Conservation (phyloP, 2,329 filamentous ascomycete genomes). For the Calonectria crousiana region DNA sequence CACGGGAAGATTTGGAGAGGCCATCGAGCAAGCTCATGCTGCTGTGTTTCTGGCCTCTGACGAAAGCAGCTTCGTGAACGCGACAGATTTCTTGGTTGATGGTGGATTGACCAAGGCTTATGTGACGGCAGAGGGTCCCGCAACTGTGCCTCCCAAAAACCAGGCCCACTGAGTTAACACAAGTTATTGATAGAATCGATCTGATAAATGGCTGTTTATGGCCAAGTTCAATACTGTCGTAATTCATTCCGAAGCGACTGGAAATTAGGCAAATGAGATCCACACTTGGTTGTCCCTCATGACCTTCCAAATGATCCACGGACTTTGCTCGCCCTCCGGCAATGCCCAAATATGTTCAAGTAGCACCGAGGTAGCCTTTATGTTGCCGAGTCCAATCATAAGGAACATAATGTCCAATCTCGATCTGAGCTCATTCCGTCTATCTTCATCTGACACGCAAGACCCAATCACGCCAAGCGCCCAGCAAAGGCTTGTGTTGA, state of each 20-base stretch:
- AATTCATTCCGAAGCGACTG: not conserved
- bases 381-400: not conserved
- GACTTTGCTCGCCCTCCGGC: not conserved
- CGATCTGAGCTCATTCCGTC: not conserved
- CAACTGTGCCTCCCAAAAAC: slow-evolving; percentile 67
- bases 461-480: not conserved
- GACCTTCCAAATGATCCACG: not conserved
- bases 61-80: slow-evolving; percentile 91
- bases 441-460: not conserved
- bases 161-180: slow-evolving; percentile 56
- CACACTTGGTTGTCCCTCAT: not conserved
- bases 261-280: not conserved
- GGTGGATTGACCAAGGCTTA: slow-evolving; percentile 97
- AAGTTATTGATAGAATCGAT: not conserved
- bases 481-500: slow-evolving; percentile 3
- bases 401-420: slow-evolving; percentile 1
- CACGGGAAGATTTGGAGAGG: slow-evolving; percentile 88
- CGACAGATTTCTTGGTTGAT: slow-evolving; percentile 93
- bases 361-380: not conserved
- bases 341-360: not conserved
- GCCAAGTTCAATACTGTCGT: not conserved
- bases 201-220: not conserved
- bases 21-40: slow-evolving; percentile 92
- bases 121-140: slow-evolving; percentile 74
- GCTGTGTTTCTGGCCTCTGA: slow-evolving; percentile 90